Base-by-base conservation (phyloP, 192 early-diverging fungal genomes). In the Polychytrium aggregatum region DNA sequence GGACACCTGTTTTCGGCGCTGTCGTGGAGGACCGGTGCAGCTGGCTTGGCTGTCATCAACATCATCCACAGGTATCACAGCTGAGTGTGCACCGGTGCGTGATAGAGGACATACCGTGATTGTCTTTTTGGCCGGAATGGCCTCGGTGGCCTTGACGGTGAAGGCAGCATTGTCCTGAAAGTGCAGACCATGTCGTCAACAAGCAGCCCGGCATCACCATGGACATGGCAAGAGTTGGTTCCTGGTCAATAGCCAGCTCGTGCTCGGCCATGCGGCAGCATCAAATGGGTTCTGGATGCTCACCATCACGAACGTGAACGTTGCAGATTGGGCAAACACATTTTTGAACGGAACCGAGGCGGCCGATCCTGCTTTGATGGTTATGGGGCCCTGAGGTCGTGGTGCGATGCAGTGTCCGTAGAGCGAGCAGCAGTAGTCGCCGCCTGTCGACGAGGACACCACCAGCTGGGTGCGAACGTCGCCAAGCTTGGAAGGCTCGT, bases 401-500 rank as follows among this genome's bases (percentile, higher is more conserved):
- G 78, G 78, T 8, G 54, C 36, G 2, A 52, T 53, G 47, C 76
- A 80, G 45, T 80, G 76, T 0, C 78, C 78, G 44, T 52, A 62
- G 10, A 80, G 57, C 13, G 75, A 72, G 47, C 72, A 79, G 0
- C 73, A 33, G 36, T 77, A 80, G 47, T 80, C 78, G 4, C 78
- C 78, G 22, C 78, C 78, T 7, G 42, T 37, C 11, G 76, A 9
- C 2, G 78, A 80, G 5, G 62, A 46, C 2, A 80, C 44, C 5
- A 69, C 8, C 18, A 80, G 49, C 47, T 70, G 63, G 3, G 78
- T 73, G 17, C 69, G 52, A 6, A 51, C 44, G 53, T 79, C 76
- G 9, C 78, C 78, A 2, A 80, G 50, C 42, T 71, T 74, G 13
- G 76, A 80, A 9, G 78, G 78, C 52, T 80, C 78, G 46, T 77